phyloP scores from a whole-genome alignment of 2,329 filamentous ascomycete species.

The Waltergamsia citrina region DNA sequence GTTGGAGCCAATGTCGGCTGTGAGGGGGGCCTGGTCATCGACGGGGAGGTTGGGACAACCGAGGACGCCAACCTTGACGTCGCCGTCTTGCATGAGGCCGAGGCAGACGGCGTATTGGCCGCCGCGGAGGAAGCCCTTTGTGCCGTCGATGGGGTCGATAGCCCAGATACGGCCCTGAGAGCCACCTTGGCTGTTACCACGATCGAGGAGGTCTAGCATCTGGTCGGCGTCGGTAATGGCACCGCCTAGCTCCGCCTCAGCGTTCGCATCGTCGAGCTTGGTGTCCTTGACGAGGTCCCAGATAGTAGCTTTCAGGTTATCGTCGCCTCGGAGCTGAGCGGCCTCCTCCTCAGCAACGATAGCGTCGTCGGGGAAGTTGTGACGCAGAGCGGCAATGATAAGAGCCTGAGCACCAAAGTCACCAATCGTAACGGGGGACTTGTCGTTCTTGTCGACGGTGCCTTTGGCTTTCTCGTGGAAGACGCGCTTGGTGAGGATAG shows the following conservation, averaged over 20 bases:
- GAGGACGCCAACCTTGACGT: conserved; percentile 88
- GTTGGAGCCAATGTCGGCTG: conserved; percentile 62
- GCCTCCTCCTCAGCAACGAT: conserved; percentile 96
- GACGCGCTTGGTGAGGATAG: conserved; percentile 42
- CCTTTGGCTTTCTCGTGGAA: conserved; percentile 83
- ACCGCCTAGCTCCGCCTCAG: conserved; percentile 59
- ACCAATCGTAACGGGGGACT: conserved; percentile 92
- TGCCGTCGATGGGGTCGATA: conserved; percentile 94
- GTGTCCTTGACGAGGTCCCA: conserved; percentile 75
- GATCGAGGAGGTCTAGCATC: conserved; percentile 60
- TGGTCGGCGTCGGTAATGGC: conserved; percentile 56
- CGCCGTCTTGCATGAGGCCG: conserved; percentile 82
- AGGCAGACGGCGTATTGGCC: conserved; percentile 97
- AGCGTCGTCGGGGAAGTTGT: conserved; percentile 83
- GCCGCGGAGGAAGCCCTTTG: conserved; percentile 91
- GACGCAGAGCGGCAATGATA: conserved; percentile 82
- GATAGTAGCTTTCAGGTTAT: conserved; percentile 55
- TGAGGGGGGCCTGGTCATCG: conserved; percentile 54
- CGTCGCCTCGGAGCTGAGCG: conserved; percentile 63
- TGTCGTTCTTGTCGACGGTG: conserved; percentile 83
- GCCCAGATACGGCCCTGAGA: conserved; percentile 79
- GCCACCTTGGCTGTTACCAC: conserved; percentile 62
- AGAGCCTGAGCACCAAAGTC: conserved; percentile 97
- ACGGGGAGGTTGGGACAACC: conserved; percentile 93
- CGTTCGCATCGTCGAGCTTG: conserved; percentile 47